Percentiles rank a stretch among this genome's conserved stretches.
Evolutionary conservation across 2,329 filamentous ascomycete genomes (phyloP).

Genomic region (Emergomyces africanus): DNA sequence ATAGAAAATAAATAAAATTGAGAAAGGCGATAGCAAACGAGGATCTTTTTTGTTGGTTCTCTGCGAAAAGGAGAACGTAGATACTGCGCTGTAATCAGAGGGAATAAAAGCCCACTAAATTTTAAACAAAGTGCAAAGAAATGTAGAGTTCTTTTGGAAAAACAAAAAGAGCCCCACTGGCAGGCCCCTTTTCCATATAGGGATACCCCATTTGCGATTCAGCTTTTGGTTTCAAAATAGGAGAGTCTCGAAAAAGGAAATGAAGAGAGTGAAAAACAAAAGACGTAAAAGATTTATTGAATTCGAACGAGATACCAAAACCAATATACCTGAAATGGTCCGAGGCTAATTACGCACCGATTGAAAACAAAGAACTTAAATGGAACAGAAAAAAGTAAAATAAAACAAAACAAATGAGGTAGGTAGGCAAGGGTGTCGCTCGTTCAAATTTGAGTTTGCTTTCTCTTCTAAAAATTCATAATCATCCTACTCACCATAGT

Average conservation of each 20-base stretch:
- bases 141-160: background rate
- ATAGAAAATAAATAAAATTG: no score
- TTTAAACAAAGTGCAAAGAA: no score
- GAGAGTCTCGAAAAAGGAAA: background rate
- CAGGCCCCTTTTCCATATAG: no score
- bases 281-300: no score
- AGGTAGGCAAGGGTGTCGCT: background rate
- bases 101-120: no score
- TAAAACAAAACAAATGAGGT: background rate
- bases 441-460: background rate
- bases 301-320: background rate
- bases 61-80: no score
- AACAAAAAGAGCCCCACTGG: background rate
- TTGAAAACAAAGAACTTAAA: background rate
- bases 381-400: background rate
- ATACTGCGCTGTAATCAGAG: no score
- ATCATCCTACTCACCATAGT: background rate
- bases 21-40: no score
- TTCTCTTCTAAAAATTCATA: background rate
- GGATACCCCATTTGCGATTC: background rate
- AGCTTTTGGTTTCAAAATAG: background rate
- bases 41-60: no score
- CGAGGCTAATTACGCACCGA: background rate
- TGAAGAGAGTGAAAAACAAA: background rate
- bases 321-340: background rate